Conservation (phyloP, 2,329 filamentous ascomycete species). For the Coniochaeta ligniaria region DNA sequence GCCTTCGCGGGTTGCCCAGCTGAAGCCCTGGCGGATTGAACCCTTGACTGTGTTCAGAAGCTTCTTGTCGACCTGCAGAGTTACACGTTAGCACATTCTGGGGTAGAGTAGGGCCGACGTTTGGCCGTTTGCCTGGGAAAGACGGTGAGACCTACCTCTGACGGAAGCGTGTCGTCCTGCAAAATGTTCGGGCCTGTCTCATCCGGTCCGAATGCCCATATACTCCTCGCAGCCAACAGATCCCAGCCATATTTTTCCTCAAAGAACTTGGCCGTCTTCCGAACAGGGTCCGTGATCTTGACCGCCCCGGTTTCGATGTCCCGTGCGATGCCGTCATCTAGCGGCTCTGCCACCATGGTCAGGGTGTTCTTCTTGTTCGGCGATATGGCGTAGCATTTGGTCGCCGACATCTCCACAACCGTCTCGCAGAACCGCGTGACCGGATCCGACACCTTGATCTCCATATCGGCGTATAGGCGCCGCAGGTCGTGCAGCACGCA, state of each 20-base stretch:
- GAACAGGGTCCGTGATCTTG: slow-evolving; percentile 84
- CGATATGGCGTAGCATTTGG: slow-evolving; percentile 95
- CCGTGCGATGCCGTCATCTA: slow-evolving; percentile 89
- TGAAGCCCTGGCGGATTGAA: slow-evolving; percentile 91
- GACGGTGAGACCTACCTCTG: slow-evolving; percentile 51
- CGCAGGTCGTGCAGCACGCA: slow-evolving; percentile 94
- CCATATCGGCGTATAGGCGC: slow-evolving; percentile 95
- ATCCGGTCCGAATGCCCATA: slow-evolving; percentile 97
- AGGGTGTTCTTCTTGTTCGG: slow-evolving; percentile 99
- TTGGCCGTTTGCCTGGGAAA: background rate
- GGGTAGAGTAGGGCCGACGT: slow-evolving; percentile 8
- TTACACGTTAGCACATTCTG: slow-evolving; percentile 8
- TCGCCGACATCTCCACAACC: slow-evolving; percentile 92
- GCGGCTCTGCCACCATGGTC: slow-evolving; percentile 93
- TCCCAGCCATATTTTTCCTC: slow-evolving; percentile 98
- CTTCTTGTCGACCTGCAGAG: slow-evolving; percentile 74
- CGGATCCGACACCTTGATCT: slow-evolving; percentile 96
- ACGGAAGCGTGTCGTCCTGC: slow-evolving; percentile 91
- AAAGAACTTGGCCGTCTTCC: slow-evolving; percentile 93
- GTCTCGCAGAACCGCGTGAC: slow-evolving; percentile 98
- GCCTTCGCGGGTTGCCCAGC: slow-evolving; percentile 92
- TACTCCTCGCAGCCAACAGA: slow-evolving; percentile 84
- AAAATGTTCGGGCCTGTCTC: slow-evolving; percentile 92
- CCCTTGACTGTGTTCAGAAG: slow-evolving; percentile 81
- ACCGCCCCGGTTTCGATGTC: slow-evolving; percentile 91